phyloP scores from a whole-genome alignment of 2,329 filamentous ascomycete species.

The Aspergillus fructus region DNA sequence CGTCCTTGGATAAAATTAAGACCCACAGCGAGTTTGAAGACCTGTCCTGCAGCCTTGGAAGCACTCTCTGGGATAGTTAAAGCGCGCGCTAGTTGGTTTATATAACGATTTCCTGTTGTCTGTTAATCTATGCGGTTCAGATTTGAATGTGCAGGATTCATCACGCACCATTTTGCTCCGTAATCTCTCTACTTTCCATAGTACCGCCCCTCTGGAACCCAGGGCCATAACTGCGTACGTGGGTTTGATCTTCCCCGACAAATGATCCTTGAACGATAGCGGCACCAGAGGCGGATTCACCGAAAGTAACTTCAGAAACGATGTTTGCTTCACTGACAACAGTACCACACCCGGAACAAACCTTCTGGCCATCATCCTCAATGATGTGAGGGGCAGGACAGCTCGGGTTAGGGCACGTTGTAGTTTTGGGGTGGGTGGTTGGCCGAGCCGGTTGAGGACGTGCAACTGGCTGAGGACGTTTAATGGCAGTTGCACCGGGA shows the following conservation, averaged over 20 bases:
- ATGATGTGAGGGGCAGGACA: slow-evolving; percentile 48
- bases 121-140: background rate
- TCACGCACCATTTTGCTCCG: slow-evolving; percentile 41
- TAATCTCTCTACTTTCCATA: slow-evolving; percentile 51
- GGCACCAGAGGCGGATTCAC: slow-evolving; percentile 79
- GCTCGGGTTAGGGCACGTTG: slow-evolving; percentile 45
- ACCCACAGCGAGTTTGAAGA: slow-evolving; percentile 73
- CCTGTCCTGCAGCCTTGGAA: slow-evolving; percentile 65
- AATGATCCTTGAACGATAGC: slow-evolving; percentile 89
- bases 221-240: slow-evolving; percentile 61
- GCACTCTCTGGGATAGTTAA: slow-evolving; percentile 57
- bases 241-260: slow-evolving; percentile 80
- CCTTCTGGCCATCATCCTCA: slow-evolving; percentile 48
- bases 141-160: background rate
- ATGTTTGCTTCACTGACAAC: slow-evolving; percentile 85
- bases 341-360: slow-evolving; percentile 81
- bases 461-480: slow-evolving; percentile 34
- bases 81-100: slow-evolving; percentile 41
- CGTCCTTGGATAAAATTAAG: slow-evolving; percentile 84
- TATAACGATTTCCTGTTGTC: slow-evolving; percentile 41
- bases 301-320: slow-evolving; percentile 87
- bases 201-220: slow-evolving; percentile 49
- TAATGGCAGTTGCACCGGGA: slow-evolving; percentile 38
- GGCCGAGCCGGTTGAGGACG: slow-evolving; percentile 31
- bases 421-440: slow-evolving; percentile 38